A percentile compares a stretch with the other conserved stretches of the same genome.
phyloP scores from a whole-genome alignment of 2,329 filamentous ascomycete species.

The Sarocladiaceae sp. region DNA sequence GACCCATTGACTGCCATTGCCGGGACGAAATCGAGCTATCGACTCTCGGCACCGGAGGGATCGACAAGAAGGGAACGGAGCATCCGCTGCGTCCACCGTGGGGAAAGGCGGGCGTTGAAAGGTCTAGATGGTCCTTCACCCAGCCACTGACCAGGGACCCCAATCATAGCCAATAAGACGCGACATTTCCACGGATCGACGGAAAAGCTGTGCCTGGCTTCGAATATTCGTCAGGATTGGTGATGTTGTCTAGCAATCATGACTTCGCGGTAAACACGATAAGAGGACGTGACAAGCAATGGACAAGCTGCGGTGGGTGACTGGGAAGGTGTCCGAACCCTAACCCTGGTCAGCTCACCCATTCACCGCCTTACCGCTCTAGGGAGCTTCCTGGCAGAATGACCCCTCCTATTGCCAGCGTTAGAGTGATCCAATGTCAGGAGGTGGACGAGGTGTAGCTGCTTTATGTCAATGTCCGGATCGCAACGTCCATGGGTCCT shows the following conservation, averaged over 20 bases:
- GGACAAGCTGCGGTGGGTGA: too few relatives aligned
- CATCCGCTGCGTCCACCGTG: neutral
- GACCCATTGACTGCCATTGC: too few relatives aligned
- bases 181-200: neutral
- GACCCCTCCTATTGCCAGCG: conserved; percentile 6
- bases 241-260: too few relatives aligned
- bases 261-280: too few relatives aligned
- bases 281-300: too few relatives aligned
- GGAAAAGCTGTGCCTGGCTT: neutral
- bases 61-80: conserved; percentile 4
- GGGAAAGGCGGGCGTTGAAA: neutral
- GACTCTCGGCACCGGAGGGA: too few relatives aligned
- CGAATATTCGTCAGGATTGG: too few relatives aligned
- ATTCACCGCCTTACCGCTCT: neutral
- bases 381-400: conserved; percentile 1
- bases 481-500: neutral
- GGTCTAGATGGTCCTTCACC: neutral
- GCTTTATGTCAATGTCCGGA: too few relatives aligned
- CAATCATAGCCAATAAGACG: neutral
- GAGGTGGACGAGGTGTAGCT: too few relatives aligned
- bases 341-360: neutral
- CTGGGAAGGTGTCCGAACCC: too few relatives aligned
- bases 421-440: too few relatives aligned
- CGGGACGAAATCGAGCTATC: neutral
- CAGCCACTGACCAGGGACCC: neutral